phyloP scores from a whole-genome alignment of 192 early-diverging fungal genomes.

The Coemansia sp. region DNA sequence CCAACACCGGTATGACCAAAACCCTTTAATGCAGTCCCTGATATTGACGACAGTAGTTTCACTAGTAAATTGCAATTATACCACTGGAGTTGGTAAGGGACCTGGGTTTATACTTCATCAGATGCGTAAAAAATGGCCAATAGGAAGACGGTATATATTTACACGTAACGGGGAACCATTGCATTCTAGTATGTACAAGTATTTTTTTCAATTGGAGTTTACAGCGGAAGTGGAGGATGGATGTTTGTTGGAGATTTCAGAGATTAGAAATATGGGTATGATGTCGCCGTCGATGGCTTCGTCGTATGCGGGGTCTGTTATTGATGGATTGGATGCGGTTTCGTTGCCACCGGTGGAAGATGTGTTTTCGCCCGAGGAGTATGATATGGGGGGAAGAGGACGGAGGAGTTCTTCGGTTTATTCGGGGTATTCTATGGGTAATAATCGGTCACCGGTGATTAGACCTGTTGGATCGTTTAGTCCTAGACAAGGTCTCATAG shows the following conservation, averaged over 20 bases:
- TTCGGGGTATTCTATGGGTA: background rate
- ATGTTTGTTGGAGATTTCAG: conserved; percentile 38
- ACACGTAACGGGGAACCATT: conserved; percentile 49
- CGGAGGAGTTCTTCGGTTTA: background rate
- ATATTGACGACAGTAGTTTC: conserved; percentile 45
- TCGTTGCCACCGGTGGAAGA: conserved; percentile 35
- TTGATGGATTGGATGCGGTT: conserved; percentile 50
- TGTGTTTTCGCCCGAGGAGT: conserved; percentile 15
- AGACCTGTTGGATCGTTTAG: background rate
- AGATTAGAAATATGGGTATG: conserved; percentile 29
- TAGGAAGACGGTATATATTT: conserved; percentile 53
- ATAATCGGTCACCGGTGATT: background rate
- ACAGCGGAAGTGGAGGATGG: conserved; percentile 17
- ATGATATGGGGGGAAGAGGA: background rate
- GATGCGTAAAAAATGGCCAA: conserved; percentile 54
- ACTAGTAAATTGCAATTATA: conserved; percentile 54
- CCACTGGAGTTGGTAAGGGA: conserved; percentile 35
- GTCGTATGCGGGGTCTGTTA: conserved; percentile 48
- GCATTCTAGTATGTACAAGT: conserved; percentile 55
- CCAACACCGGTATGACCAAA: conserved; percentile 34
- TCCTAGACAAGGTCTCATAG: background rate
- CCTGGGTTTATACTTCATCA: conserved; percentile 53
- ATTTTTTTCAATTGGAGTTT: conserved; percentile 54
- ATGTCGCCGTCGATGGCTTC: conserved; percentile 41
- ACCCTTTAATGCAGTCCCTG: conserved; percentile 34